phyloP scores from a whole-genome alignment of 2,329 filamentous ascomycete genomes.

The Curvularia sp. region DNA sequence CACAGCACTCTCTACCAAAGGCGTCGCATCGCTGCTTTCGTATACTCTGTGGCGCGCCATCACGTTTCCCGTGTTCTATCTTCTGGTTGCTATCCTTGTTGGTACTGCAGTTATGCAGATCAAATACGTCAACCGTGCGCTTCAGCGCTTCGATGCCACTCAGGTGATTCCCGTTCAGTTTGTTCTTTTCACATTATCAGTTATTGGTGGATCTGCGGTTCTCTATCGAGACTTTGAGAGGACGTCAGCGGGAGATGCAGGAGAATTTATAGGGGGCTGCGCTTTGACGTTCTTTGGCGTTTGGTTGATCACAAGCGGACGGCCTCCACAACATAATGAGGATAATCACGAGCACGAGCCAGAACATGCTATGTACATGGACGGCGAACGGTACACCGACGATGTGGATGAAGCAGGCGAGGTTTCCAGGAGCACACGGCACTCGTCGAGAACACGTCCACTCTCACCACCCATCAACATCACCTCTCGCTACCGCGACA shows the following conservation, averaged over 20 bases:
- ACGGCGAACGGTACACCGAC: slow-evolving; percentile 50
- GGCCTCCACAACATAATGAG: slow-evolving; percentile 58
- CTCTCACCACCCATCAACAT: slow-evolving; percentile 34
- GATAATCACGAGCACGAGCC: slow-evolving; percentile 46
- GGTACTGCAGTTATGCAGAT: slow-evolving; percentile 94
- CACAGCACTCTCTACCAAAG: slow-evolving; percentile 95
- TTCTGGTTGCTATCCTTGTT: slow-evolving; percentile 78
- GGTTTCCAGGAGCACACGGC: slow-evolving; percentile 20
- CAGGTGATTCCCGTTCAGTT: slow-evolving; percentile 98
- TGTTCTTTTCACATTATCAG: slow-evolving; percentile 92
- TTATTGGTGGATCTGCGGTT: slow-evolving; percentile 91
- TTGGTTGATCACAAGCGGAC: slow-evolving; percentile 93
- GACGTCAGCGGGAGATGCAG: slow-evolving; percentile 73
- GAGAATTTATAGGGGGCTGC: slow-evolving; percentile 90
- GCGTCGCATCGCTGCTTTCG: slow-evolving; percentile 92
- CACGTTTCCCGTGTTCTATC: slow-evolving; percentile 89
- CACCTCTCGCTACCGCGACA: slow-evolving; percentile 21
- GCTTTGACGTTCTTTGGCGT: slow-evolving; percentile 92
- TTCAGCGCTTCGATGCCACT: slow-evolving; percentile 95
- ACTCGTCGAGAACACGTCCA: slow-evolving; percentile 29
- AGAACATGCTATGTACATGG: slow-evolving; percentile 53
- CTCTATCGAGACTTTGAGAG: slow-evolving; percentile 95
- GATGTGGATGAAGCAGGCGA: slow-evolving; percentile 26
- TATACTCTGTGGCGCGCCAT: slow-evolving; percentile 88
- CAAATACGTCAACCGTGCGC: slow-evolving; percentile 87